Percentiles rank a stretch among this genome's conserved stretches.
These are phyloP conservation scores for Alliaria petiolata DNA, from an alignment of 345 rosid species.

Conservation along the genomic window DNA sequence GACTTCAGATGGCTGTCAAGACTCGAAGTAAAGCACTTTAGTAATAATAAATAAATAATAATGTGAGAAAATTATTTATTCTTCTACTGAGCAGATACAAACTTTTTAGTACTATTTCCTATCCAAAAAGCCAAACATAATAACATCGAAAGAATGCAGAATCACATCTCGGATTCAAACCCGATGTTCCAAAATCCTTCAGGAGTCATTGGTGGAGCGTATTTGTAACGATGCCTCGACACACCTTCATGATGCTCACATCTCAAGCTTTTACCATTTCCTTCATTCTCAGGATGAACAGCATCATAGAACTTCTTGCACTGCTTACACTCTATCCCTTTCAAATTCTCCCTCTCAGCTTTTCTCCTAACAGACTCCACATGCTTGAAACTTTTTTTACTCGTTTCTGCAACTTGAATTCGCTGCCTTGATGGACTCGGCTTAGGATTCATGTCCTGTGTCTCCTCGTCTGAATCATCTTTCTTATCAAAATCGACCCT, in stretches of 20 bases:
- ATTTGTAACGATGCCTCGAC: slow-evolving; percentile 83
- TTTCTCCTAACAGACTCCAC: slow-evolving; percentile 78
- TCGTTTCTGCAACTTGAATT: slow-evolving; percentile 34
- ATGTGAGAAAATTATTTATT: background rate
- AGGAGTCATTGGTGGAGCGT: slow-evolving; percentile 82
- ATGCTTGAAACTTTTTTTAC: slow-evolving; percentile 56
- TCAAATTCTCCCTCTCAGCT: slow-evolving; percentile 63
- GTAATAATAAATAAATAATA: background rate
- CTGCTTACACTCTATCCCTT: slow-evolving; percentile 82
- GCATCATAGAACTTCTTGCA: slow-evolving; percentile 96
- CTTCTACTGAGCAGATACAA: background rate
- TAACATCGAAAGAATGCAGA: background rate
- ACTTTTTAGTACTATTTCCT: background rate
- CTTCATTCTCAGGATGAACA: slow-evolving; percentile 55
- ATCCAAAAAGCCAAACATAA: no score
- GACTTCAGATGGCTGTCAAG: background rate
- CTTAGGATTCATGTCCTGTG: slow-evolving; percentile 59
- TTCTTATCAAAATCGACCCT: slow-evolving; percentile 31
- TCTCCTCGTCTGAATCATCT: slow-evolving; percentile 61
- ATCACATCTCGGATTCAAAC: slow-evolving; percentile 88
- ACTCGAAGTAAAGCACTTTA: background rate
- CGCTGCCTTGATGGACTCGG: slow-evolving; percentile 37
- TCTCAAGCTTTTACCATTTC: slow-evolving; percentile 36
- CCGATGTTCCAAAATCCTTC: slow-evolving; percentile 98
- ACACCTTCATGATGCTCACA: slow-evolving; percentile 95